Evolutionary conservation across 2,329 filamentous ascomycete genomes (phyloP).

Genomic region (Cordyceps cateniannulata): DNA sequence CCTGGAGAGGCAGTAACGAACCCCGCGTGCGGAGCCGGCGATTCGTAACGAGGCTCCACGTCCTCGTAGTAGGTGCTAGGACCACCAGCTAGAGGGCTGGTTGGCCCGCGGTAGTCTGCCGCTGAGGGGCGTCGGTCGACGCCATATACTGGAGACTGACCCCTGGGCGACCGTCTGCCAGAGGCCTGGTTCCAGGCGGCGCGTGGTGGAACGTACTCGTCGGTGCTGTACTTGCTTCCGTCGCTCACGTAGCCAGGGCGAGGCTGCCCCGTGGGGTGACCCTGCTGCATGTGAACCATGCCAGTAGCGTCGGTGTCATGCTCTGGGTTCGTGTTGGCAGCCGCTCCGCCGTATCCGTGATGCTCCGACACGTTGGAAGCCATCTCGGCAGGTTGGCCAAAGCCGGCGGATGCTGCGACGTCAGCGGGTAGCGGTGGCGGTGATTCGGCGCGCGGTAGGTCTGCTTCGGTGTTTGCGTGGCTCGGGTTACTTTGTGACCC

Average conservation of each 20-base stretch:
- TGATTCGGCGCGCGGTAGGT: constrained; percentile 56
- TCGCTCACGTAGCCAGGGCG: constrained; percentile 55
- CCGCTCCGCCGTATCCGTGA: constrained; percentile 31
- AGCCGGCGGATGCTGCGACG: constrained; percentile 32
- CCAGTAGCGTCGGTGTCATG: constrained; percentile 67
- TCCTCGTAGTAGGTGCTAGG: constrained; percentile 74
- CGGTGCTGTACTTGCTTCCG: constrained; percentile 64
- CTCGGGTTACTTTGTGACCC: constrained; percentile 25
- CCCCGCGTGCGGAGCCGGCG: constrained; percentile 18
- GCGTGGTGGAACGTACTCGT: constrained; percentile 63
- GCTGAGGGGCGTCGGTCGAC: constrained; percentile 20
- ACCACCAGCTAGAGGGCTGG: constrained; percentile 28
- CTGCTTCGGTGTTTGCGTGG: constrained; percentile 31
- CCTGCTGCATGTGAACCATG: constrained; percentile 66
- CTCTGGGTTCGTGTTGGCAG: constrained; percentile 42
- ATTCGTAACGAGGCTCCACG: constrained; percentile 75
- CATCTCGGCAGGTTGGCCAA: constrained; percentile 71
- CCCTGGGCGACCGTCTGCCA: constrained; percentile 37
- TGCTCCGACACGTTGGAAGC: constrained; percentile 52
- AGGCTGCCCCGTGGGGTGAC: constrained; percentile 29
- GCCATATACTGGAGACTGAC: constrained; percentile 38
- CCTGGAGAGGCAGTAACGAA: constrained; percentile 26
- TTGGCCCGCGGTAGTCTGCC: constrained; percentile 31
- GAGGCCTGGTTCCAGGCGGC: constrained; percentile 47
- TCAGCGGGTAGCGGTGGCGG: constrained; percentile 53